Evolutionary conservation across 192 early-diverging fungal species (phyloP).

Genomic region (Fimicolochytrium jonesii): DNA sequence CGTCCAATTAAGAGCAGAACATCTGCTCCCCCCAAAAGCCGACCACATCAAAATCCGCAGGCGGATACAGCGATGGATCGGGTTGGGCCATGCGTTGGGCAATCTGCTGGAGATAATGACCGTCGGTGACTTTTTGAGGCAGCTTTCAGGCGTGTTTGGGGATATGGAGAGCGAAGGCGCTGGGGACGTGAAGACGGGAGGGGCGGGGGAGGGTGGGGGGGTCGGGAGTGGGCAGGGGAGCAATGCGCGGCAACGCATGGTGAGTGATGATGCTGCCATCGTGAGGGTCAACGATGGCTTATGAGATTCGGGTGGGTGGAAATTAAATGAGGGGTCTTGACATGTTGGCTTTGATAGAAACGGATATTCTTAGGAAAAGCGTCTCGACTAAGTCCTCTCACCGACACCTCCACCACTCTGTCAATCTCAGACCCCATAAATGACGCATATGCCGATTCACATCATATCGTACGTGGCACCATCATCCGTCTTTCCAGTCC

Average conservation of each 20-base stretch:
- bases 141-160: conserved; percentile 32
- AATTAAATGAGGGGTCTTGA: no score
- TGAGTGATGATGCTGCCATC: no score
- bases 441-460: conserved; percentile 34
- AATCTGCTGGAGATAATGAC: conserved; percentile 26
- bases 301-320: no score
- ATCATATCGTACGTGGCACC: conserved; percentile 29
- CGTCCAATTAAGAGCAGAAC: not conserved
- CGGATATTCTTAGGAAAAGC: conserved; percentile 20
- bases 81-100: conserved; percentile 34
- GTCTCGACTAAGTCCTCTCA: no score
- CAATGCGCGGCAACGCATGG: no score
- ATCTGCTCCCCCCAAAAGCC: not conserved
- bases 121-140: conserved; percentile 32
- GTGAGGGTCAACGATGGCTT: no score
- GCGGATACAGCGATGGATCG: conserved; percentile 23
- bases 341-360: no score
- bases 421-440: conserved; percentile 12
- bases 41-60: conserved; percentile 4
- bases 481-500: no score
- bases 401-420: no score
- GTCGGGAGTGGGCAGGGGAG: no score
- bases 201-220: no score
- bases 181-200: conserved; percentile 13
- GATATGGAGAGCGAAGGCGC: conserved; percentile 25